Evolutionary conservation across 768 basidiomycete species (phyloP), one percentile per base, ranked within the genome.

Genomic region (Boletus rubropictus): DNA sequence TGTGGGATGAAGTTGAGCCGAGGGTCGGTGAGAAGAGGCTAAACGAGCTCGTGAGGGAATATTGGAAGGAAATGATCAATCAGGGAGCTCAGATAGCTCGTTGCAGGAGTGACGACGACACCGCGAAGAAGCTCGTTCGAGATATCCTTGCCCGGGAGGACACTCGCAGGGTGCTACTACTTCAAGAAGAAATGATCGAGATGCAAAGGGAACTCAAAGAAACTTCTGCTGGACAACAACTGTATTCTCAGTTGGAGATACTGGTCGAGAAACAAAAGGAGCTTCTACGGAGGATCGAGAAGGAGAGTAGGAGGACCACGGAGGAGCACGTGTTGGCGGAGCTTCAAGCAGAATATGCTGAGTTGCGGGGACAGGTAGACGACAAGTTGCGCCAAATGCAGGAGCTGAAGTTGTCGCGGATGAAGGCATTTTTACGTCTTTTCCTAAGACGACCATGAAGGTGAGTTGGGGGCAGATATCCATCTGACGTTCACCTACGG

Each of bases 1-100:
- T 69, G 65, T 73, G 70, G 71, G 66, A 66, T 49, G 58, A 58
- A 33, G 53, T 66, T 14, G 54, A 54, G 0, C 28, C n/a, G 4
- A 34, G 24, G 0, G 49, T 56, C 4, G 69, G 65, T 4, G 32
- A 51, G 21, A 37, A 35, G 35, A 57, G 57, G 48, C 18, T 48
- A 11, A 10, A 40, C 4, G 48, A 59, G 29, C 54, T 59, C 11
- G n/a, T 2, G 17, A 6, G 1, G 17, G 35, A 44, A 1, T 56
- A 44, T 34, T 56, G 54, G 54, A 39, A 36, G 32, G 2, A 8
- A 2, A 51, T 56, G 54, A 34, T 40, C 8, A n/a, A 3, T n/a
- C 39, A 32, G 5, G 59, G 59, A 6, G 54, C 56, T 1, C 39
- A 47, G 3, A 10, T 38, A n/a, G 38, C 7, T 39, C 5, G 51